These are phyloP conservation scores for Voacanga thouarsii DNA, from an alignment of 257 asterid genomes.

Conservation along the genomic window DNA sequence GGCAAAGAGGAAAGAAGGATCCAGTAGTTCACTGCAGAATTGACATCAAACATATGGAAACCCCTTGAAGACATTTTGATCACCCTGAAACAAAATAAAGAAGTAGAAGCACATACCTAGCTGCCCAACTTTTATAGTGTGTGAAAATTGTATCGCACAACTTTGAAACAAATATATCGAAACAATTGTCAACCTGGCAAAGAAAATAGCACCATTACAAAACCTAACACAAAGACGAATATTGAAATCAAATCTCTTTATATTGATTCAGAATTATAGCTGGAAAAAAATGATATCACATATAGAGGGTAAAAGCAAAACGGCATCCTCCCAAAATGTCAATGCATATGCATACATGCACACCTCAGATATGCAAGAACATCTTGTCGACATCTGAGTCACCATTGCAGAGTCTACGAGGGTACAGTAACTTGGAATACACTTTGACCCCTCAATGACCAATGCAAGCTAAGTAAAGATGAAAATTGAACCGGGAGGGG, in stretches of 20 bases:
- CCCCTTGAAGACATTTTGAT: slow-evolving; percentile 5
- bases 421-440: neutral
- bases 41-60: slow-evolving; percentile 16
- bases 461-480: neutral
- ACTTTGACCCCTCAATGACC: neutral
- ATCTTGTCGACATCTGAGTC: neutral
- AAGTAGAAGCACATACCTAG: slow-evolving; percentile 53
- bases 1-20: slow-evolving; percentile 93
- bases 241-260: neutral
- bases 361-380: neutral
- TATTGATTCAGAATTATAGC: neutral
- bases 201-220: slow-evolving; percentile 6
- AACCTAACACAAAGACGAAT: neutral
- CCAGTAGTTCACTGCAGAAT: slow-evolving; percentile 77
- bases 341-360: neutral
- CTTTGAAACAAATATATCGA: slow-evolving; percentile 86
- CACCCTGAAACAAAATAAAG: slow-evolving; percentile 6
- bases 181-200: slow-evolving; percentile 91
- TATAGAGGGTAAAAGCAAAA: neutral
- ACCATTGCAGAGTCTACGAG: neutral
- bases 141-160: slow-evolving; percentile 78
- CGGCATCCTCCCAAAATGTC: neutral
- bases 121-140: slow-evolving; percentile 97
- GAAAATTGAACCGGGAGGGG: neutral
- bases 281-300: neutral